These are phyloP conservation scores for Jaenimonas drosophilae DNA, from an alignment of 208 protist species.

Conservation along the genomic window DNA sequence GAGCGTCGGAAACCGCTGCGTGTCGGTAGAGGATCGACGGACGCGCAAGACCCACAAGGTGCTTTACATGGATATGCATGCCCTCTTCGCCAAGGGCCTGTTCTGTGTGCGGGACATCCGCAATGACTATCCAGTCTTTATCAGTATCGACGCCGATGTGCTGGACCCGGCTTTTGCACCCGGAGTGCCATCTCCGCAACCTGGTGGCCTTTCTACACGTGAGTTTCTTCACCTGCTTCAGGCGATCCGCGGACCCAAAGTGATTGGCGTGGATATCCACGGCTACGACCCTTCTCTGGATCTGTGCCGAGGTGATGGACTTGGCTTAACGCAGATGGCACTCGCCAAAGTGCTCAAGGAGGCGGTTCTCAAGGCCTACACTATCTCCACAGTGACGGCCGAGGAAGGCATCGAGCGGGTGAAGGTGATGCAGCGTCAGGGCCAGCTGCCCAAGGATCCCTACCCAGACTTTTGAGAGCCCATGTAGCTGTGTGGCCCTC, in stretches of 20 bases:
- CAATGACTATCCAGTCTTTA: conserved; percentile 79
- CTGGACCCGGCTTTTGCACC: conserved; percentile 75
- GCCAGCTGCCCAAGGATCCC: conserved; percentile 67
- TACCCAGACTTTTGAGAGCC: conserved; percentile 80
- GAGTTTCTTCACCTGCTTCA: conserved; percentile 75
- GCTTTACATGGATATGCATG: conserved; percentile 84
- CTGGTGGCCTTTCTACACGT: conserved; percentile 61
- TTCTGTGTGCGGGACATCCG: conserved; percentile 81
- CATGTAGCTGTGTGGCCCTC: too few relatives aligned
- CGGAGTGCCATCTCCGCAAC: conserved; percentile 32
- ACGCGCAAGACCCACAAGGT: conserved; percentile 69
- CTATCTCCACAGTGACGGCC: conserved; percentile 69
- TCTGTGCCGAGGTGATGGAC: conserved; percentile 38
- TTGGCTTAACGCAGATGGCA: conserved; percentile 66
- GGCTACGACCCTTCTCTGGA: conserved; percentile 57
- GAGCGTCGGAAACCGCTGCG: conserved; percentile 64
- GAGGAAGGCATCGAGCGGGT: conserved; percentile 71
- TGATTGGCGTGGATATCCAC: conserved; percentile 72
- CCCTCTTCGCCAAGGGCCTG: conserved; percentile 74
- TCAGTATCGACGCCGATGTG: conserved; percentile 68
- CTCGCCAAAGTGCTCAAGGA: conserved; percentile 76
- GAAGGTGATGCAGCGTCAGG: conserved; percentile 76
- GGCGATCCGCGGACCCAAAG: conserved; percentile 62
- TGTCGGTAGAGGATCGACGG: conserved; percentile 49
- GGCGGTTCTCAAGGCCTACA: conserved; percentile 54